Base-by-base conservation (phyloP, 2,329 filamentous ascomycete species). In the Pseudogymnoascus sp. region DNA sequence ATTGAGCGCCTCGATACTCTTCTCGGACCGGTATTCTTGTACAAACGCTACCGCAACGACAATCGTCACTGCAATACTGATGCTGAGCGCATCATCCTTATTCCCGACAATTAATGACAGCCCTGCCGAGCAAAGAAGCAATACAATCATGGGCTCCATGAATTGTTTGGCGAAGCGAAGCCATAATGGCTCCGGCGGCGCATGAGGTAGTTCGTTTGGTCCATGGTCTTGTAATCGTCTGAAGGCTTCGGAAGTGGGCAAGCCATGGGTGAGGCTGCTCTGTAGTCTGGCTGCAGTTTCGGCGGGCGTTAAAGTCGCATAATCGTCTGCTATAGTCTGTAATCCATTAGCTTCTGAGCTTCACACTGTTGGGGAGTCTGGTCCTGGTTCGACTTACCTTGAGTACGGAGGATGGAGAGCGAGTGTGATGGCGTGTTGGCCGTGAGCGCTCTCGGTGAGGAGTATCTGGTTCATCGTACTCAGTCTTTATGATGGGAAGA, bases 11-110 rank as follows among this genome's bases (percentile, higher is more conserved):
- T 99, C 95, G 68, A 99, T 86, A 2, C 93, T 97, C 76, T 99
- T 96, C 74, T 99, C 95, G 7, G 95, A 97, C 64, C 95, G 84
- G 75, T 99, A 99, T 77, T 99, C 95, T 74, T 99, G 95, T 61
- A 97, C 86, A 70, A 99, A 99, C 1, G 93, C 95, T 44, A 99
- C 95, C 0, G 89, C 89, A 23, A 99, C 93, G 5, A 99, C 95
- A 69, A 99, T 99, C 26, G 93, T 96, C 21, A 99, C 95, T 1
- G 95, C 95, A 33, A 96, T 87, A 0, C 93, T 90, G 72, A 99
- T 99, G 75, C 93, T 97, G 70, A 99, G 79, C 5, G 93, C 93
- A 77, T 99, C 96, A 70, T 97, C 93, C 72, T 88, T 87, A 72
- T 99, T 99, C 61, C 93, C 92, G 75, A 99, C 88, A 46, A 97